Base-by-base conservation (phyloP, 2,329 filamentous ascomycete genomes). In the Talaromyces piceae region DNA sequence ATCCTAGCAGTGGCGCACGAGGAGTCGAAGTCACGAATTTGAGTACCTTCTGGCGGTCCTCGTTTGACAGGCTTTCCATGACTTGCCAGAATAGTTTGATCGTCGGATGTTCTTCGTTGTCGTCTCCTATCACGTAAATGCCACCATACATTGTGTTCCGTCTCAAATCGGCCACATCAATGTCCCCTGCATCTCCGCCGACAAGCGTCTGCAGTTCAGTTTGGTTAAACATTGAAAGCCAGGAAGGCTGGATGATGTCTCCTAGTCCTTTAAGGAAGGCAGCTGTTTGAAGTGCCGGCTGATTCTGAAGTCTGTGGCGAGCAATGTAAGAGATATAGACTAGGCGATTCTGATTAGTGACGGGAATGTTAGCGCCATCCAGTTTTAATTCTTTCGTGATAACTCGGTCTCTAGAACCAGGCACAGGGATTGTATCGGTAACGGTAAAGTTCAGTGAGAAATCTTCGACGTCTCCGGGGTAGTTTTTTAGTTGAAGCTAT, bases 211-310 rank as follows among this genome's bases (percentile, higher is more conserved):
- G 93, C 4, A 98, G 79, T 67, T 98, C 93, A 3, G 82, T 82
- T 67, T 96, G 91, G 68, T 98, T 98, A 76, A 98, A 98, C 93
- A 98, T 97, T 61, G 86, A 90, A 4, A 98, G 79, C 93, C 93
- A 98, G 3, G 82, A 82, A 0, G 91, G 91, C 53, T 91, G 86
- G 57, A 98, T 93, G 63, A 98, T 95, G 57, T 84, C 78, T 20
- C 87, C 83, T 1, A 98, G 81, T 0, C 93, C 93, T 51, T 83
- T 83, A 6, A 98, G 78, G 67, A 98, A 98, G 1, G 90, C 89
- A 20, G 83, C 79, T 0, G 91, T 96, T 63, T 96, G 90, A n/a
- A 77, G 72, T 46, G 80, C 79, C 1, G 88, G 87, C 63, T 97
- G 93, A 1, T 80, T 77, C 50, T 90, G 83, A 0, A 98, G 81